These are phyloP conservation scores for Naganishia albida DNA, from an alignment of 1,284 basidiomycete genomes.

Conservation along the genomic window DNA sequence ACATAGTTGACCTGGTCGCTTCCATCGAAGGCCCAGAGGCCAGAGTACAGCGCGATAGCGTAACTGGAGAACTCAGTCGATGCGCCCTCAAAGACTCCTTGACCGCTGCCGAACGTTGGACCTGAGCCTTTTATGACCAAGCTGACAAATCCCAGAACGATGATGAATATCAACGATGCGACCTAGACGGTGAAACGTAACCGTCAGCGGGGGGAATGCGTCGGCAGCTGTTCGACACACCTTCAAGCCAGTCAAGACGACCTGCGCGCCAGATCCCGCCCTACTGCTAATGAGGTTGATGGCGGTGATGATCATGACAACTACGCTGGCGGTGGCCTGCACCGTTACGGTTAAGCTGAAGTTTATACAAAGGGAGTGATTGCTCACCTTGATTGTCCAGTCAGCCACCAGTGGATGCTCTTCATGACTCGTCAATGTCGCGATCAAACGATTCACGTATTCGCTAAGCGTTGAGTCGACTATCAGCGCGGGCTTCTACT, in stretches of 20 bases:
- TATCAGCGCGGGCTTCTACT: neutral
- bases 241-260: constrained; percentile 85
- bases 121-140: constrained; percentile 49
- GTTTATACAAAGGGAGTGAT: constrained; percentile 62
- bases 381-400: constrained; percentile 86
- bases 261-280: constrained; percentile 76
- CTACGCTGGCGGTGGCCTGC: constrained; percentile 68
- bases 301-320: constrained; percentile 69
- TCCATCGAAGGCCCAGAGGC: constrained; percentile 92
- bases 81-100: constrained; percentile 68
- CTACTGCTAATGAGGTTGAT: constrained; percentile 78
- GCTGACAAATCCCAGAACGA: constrained; percentile 53
- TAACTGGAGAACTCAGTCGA: constrained; percentile 78
- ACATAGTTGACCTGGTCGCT: constrained; percentile 72
- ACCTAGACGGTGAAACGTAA: constrained; percentile 37
- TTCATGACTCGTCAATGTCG: constrained; percentile 45
- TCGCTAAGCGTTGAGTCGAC: constrained; percentile 67
- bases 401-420: constrained; percentile 74
- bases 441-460: constrained; percentile 69
- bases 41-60: constrained; percentile 91
- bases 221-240: constrained; percentile 52
- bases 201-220: neutral
- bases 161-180: constrained; percentile 54
- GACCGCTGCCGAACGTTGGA: constrained; percentile 38
- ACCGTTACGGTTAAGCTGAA: constrained; percentile 57